A percentile compares a stretch with the other conserved stretches of the same genome.
These are phyloP conservation scores for Hygrocybe punicea DNA, from an alignment of 768 basidiomycete genomes.

Conservation along the genomic window DNA sequence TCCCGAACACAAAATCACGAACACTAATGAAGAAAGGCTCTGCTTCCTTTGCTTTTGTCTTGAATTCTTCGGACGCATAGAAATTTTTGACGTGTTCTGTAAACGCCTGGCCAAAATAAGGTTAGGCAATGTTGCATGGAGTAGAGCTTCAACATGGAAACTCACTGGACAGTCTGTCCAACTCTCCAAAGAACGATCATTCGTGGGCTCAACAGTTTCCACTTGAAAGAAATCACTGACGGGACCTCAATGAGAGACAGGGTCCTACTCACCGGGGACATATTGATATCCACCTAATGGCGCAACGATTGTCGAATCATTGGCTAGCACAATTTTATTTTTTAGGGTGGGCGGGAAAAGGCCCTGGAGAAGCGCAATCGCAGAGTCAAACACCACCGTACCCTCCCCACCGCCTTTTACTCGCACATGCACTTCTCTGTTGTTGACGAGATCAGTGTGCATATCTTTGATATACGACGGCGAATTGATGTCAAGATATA, in stretches of 20 bases:
- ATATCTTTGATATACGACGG: constrained; percentile 67
- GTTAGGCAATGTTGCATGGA: neutral
- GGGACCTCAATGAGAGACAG: neutral
- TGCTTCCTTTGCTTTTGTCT: constrained; percentile 53
- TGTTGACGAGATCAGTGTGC: constrained; percentile 65
- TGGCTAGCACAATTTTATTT: constrained; percentile 74
- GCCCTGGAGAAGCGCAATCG: constrained; percentile 80
- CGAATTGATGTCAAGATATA: constrained; percentile 65
- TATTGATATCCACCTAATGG: constrained; percentile 86
- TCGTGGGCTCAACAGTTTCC: constrained; percentile 1
- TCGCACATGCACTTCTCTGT: constrained; percentile 67
- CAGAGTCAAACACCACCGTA: constrained; percentile 81
- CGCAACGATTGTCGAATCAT: constrained; percentile 65
- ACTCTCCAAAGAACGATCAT: constrained; percentile 75
- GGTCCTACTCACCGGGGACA: constrained; percentile 54
- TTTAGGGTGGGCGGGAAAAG: constrained; percentile 76
- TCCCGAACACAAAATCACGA: constrained; percentile 70
- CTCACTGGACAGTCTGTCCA: constrained; percentile 60
- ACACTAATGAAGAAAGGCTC: constrained; percentile 61
- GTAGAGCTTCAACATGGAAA: neutral
- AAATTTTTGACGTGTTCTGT: constrained; percentile 59
- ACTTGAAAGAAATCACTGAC: neutral
- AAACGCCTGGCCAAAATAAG: constrained; percentile 46
- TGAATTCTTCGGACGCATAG: constrained; percentile 64
- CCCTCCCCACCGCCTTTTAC: constrained; percentile 86